These are phyloP conservation scores for Testicularia cyperi DNA, from an alignment of 1,284 basidiomycete genomes.

Conservation along the genomic window DNA sequence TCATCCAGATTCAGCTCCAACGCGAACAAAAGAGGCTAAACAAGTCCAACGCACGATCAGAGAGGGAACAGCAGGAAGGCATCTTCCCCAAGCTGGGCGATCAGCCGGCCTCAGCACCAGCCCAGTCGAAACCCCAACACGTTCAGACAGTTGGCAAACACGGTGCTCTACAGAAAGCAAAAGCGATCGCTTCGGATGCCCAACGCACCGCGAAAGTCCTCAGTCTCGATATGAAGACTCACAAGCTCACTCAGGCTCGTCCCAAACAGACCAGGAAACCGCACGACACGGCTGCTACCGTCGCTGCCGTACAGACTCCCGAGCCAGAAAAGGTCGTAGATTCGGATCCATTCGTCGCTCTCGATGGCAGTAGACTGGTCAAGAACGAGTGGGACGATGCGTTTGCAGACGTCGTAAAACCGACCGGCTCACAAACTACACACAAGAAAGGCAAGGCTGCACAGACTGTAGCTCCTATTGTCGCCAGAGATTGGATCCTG, in stretches of 20 bases:
- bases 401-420: not conserved
- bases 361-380: conserved; percentile 18
- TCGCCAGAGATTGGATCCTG: too few species aligned
- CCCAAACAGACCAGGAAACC: conserved; percentile 8
- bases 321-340: conserved; percentile 1
- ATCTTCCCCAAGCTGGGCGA: conserved; percentile 27
- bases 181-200: conserved; percentile 29
- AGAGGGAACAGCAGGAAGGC: conserved; percentile 14
- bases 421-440: too few species aligned
- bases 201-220: conserved; percentile 35
- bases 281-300: too few species aligned
- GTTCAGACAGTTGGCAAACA: conserved; percentile 26
- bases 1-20: conserved; percentile 23
- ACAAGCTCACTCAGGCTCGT: conserved; percentile 22
- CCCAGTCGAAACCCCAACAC: not conserved
- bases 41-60: conserved; percentile 5
- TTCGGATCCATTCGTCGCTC: conserved; percentile 20
- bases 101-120: not conserved
- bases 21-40: conserved; percentile 26
- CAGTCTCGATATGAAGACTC: conserved; percentile 40
- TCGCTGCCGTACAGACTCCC: too few species aligned
- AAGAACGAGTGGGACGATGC: conserved; percentile 21
- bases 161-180: conserved; percentile 27
- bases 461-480: too few species aligned
- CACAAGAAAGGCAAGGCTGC: too few species aligned